phyloP scores from a whole-genome alignment of 2,329 filamentous ascomycete species.

The Neonectria sp. region DNA sequence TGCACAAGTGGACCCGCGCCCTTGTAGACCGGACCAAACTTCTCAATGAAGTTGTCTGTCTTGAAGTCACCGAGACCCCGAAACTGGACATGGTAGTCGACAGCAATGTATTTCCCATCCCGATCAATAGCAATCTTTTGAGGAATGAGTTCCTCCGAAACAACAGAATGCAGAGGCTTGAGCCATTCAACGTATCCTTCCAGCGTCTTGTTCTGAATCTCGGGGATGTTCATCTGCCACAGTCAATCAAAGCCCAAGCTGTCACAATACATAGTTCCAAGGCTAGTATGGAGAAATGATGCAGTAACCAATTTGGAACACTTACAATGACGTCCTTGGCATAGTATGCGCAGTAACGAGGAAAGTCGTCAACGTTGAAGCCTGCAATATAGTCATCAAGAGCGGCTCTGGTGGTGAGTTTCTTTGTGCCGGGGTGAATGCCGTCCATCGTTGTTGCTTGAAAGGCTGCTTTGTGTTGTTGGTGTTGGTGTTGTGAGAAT shows the following conservation, averaged over 20 bases:
- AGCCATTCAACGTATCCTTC: not conserved
- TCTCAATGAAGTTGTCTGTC: not conserved
- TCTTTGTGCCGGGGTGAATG: conserved; percentile 4
- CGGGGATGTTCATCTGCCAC: too few relatives aligned
- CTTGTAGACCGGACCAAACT: not conserved
- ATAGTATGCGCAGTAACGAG: conserved; percentile 5
- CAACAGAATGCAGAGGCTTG: not conserved
- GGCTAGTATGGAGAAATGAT: too few relatives aligned
- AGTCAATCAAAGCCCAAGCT: too few relatives aligned
- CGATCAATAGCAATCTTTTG: not conserved
- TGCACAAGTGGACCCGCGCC: not conserved
- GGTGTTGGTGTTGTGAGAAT: too few relatives aligned
- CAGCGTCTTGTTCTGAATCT: not conserved
- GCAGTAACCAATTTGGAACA: not conserved
- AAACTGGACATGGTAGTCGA: not conserved
- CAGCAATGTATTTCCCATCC: not conserved
- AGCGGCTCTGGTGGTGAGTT: conserved; percentile 5
- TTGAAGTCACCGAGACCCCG: not conserved
- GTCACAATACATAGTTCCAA: too few relatives aligned
- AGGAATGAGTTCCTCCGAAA: not conserved
- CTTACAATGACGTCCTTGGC: conserved; percentile 4
- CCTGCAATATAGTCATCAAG: conserved; percentile 7
- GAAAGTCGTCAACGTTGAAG: conserved; percentile 10
- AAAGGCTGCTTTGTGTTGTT: not conserved
- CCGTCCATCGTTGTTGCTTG: not conserved